Base-by-base conservation (phyloP, 2,329 filamentous ascomycete genomes). In the Penicillium sp. region DNA sequence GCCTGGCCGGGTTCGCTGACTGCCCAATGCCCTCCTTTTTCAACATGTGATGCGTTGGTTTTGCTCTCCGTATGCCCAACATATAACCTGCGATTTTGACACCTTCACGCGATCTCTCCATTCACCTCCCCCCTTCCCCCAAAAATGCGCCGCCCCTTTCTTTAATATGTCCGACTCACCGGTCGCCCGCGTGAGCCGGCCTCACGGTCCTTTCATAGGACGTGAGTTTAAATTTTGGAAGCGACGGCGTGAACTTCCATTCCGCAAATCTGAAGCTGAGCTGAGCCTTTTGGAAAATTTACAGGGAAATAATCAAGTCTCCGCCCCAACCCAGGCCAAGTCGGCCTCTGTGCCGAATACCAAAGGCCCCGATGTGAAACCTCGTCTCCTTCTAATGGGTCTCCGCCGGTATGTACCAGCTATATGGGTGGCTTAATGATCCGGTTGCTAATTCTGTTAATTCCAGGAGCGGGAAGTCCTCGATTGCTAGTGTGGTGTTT, bases 401-500 rank as follows among this genome's bases (percentile, higher is more conserved):
- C 90, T 97, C 76, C 86, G 92, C 79, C 88, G 93, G 94, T 96
- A 79, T 65, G 80, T 70, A 36, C 13, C 34, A n/a, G 34, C 52
- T 52, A 6, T 24, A 14, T 31, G 3, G 21, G 11, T 7, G 42
- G 31, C 47, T 49, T 13, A 10, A 38, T 22, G 5, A 31, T 8
- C 13, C 13, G 18, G 22, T 16, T 54, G 24, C 52, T 69, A 49
- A 74, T 52, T 32, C 2, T 45, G 13, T 14, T 40, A 11, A 50
- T 22, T 61, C 24, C 63, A 99, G 94, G 78, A 97, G 92, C 70
- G 94, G 94, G 57, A 99, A 99, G 73, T 97, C 94, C 0, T 99
- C 94, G 5, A 97, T 99, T 71, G 94, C 92, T 24, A 97, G 92
- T 69, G 95, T 99, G 45, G 93, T 99, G n/a, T 97, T 99, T 69